Conservation (phyloP, 768 basidiomycete species). For the Suillus subaureus region DNA sequence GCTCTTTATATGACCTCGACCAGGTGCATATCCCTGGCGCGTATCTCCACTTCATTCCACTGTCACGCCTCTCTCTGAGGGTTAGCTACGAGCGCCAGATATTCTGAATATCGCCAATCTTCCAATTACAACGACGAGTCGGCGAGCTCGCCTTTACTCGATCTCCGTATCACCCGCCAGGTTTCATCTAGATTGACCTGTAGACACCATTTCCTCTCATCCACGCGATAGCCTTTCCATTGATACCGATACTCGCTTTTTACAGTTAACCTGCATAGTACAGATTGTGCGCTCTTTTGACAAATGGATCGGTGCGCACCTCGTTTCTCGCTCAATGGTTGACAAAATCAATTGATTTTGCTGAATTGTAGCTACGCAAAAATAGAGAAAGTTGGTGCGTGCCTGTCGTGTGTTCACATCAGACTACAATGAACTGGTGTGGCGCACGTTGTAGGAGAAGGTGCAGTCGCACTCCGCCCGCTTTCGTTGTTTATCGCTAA, state of each 20-base stretch:
- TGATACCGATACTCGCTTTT: slow-evolving; percentile 10
- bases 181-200: not conserved
- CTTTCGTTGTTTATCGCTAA: slow-evolving; percentile 11
- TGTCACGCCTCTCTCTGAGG: slow-evolving; percentile 17
- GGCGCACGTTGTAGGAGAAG: slow-evolving; percentile 43
- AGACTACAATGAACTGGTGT: slow-evolving; percentile 18
- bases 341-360: slow-evolving; percentile 19
- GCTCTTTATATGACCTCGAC: slow-evolving; percentile 9
- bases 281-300: slow-evolving; percentile 6
- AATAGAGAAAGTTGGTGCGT: slow-evolving; percentile 97
- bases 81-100: slow-evolving; percentile 14
- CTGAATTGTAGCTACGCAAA: slow-evolving; percentile 79
- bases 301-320: slow-evolving; percentile 37
- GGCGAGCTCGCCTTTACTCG: slow-evolving; percentile 14
- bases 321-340: slow-evolving; percentile 10
- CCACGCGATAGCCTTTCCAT: slow-evolving; percentile 4
- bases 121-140: slow-evolving; percentile 12
- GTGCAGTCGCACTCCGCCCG: slow-evolving; percentile 23
- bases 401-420: slow-evolving; percentile 17
- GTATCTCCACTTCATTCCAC: slow-evolving; percentile 10
- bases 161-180: slow-evolving; percentile 3
- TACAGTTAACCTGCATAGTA: slow-evolving; percentile 1
- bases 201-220: slow-evolving; percentile 4
- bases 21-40: slow-evolving; percentile 5
- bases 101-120: slow-evolving; percentile 18